A percentile compares a stretch with the other conserved stretches of the same genome.
phyloP scores from a whole-genome alignment of 129 eudicot genomes.

The Glebionis coronaria region DNA sequence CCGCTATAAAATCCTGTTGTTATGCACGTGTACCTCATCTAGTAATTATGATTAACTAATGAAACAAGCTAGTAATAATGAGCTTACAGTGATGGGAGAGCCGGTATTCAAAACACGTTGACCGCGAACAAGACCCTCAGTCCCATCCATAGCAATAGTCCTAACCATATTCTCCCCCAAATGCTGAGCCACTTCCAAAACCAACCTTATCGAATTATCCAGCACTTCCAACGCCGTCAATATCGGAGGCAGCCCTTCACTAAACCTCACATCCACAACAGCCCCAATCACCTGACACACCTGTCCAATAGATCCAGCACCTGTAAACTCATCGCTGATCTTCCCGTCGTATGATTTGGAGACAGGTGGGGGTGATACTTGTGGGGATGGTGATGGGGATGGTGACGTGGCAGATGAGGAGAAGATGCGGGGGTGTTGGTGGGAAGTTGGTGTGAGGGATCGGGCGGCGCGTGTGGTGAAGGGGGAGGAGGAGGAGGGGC shows the following conservation, averaged over 20 bases:
- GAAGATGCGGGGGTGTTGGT: constrained; percentile 24
- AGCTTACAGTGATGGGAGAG: constrained; percentile 76
- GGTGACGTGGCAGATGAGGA: constrained; percentile 36
- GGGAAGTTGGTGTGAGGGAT: constrained; percentile 21
- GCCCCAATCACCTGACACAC: constrained; percentile 95
- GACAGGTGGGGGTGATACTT: neutral
- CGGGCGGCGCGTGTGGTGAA: constrained; percentile 28
- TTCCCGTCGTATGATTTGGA: constrained; percentile 23
- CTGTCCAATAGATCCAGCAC: constrained; percentile 37
- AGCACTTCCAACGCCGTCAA: constrained; percentile 76
- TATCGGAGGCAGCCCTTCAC: constrained; percentile 81
- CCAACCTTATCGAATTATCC: constrained; percentile 57
- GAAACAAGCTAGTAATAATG: no score
- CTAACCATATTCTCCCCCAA: constrained; percentile 79
- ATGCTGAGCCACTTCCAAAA: constrained; percentile 84
- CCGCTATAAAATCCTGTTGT: no score
- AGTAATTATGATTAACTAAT: no score
- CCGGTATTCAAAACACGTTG: constrained; percentile 84
- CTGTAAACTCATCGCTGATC: constrained; percentile 36
- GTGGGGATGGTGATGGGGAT: constrained; percentile 35
- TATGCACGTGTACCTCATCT: no score
- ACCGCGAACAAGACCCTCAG: constrained; percentile 86
- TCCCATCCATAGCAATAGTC: constrained; percentile 93
- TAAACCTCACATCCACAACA: constrained; percentile 76
- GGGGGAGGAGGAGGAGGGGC: constrained; percentile 33